phyloP scores from a whole-genome alignment of 352 stramenopile genomes.

The Peronospora farinosa region DNA sequence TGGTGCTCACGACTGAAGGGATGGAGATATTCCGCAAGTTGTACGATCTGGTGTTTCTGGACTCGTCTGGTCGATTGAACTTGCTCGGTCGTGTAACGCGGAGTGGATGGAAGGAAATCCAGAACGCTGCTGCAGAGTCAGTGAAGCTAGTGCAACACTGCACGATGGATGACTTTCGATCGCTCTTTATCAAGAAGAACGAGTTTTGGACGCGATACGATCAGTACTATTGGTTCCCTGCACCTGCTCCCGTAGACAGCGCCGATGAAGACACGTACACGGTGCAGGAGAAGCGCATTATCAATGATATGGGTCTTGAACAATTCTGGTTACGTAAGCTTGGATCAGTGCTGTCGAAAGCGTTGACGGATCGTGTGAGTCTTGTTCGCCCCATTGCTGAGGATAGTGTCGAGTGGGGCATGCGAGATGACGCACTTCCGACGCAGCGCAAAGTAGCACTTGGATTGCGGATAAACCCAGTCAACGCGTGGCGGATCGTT shows the following conservation, averaged over 20 bases:
- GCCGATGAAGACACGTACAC: constrained; percentile 57
- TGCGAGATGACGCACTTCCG: constrained; percentile 37
- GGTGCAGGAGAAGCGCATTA: constrained; percentile 53
- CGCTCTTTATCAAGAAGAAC: constrained; percentile 77
- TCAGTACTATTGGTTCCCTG: constrained; percentile 80
- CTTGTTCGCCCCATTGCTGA: constrained; percentile 48
- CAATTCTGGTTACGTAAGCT: constrained; percentile 64
- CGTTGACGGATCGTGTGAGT: constrained; percentile 63
- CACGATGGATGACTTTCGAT: constrained; percentile 68
- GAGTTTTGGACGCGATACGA: constrained; percentile 82
- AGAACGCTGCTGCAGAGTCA: constrained; percentile 54
- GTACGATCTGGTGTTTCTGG: constrained; percentile 74
- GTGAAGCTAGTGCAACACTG: constrained; percentile 55
- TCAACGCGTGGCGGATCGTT: constrained; percentile 75
- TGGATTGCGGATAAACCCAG: constrained; percentile 72
- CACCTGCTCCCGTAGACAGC: constrained; percentile 41
- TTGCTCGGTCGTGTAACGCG: constrained; percentile 59
- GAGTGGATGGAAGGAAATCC: constrained; percentile 67
- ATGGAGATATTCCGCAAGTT: constrained; percentile 57
- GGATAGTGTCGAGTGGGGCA: constrained; percentile 42
- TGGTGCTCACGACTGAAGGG: constrained; percentile 58
- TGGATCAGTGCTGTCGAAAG: constrained; percentile 36
- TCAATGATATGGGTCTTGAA: constrained; percentile 74
- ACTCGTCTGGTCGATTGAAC: constrained; percentile 70
- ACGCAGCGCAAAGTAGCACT: constrained; percentile 56